Evolutionary conservation across 495 filamentous ascomycete genomes (phyloP).

Genomic region (Venustampulla echinocandica): DNA sequence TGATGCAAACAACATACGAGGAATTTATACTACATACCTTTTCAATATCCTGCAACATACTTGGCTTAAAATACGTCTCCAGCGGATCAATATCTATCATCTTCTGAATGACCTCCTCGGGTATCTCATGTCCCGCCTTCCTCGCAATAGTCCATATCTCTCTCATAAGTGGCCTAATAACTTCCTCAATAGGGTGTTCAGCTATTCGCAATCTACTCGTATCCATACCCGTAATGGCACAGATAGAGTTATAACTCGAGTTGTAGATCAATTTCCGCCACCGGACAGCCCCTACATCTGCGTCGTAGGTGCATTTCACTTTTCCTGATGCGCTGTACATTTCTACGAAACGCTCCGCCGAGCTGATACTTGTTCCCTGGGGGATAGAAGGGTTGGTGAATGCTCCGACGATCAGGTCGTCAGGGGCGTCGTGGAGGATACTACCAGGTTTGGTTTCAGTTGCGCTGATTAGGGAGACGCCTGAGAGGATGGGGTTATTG

Average conservation of each 20-base stretch:
- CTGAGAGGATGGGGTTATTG: conserved; percentile 40
- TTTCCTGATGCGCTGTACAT: conserved; percentile 33
- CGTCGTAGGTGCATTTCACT: conserved; percentile 23
- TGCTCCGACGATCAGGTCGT: conserved; percentile 34
- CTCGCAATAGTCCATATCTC: conserved; percentile 18
- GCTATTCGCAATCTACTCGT: conserved; percentile 26
- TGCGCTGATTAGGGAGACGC: conserved; percentile 43
- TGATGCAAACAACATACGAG: too few species aligned
- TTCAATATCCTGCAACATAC: conserved; percentile 46
- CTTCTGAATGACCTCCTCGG: conserved; percentile 43
- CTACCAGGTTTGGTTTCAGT: conserved; percentile 36
- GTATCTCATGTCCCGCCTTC: conserved; percentile 31
- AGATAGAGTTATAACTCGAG: conserved; percentile 37
- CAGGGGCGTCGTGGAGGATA: conserved; percentile 37
- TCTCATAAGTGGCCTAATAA: conserved; percentile 18
- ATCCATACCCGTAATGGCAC: conserved; percentile 41
- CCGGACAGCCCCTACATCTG: conserved; percentile 30
- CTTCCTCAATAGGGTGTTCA: conserved; percentile 16
- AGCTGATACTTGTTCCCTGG: not conserved
- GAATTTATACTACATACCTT: too few species aligned
- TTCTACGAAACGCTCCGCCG: conserved; percentile 26
- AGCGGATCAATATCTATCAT: conserved; percentile 34
- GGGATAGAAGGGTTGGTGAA: conserved; percentile 31
- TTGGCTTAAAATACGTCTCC: conserved; percentile 43
- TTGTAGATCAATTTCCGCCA: conserved; percentile 48